Evolutionary conservation across 2,329 filamentous ascomycete species (phyloP), one percentile per base, ranked within the genome.

Genomic region (Fonsecaea nubica): DNA sequence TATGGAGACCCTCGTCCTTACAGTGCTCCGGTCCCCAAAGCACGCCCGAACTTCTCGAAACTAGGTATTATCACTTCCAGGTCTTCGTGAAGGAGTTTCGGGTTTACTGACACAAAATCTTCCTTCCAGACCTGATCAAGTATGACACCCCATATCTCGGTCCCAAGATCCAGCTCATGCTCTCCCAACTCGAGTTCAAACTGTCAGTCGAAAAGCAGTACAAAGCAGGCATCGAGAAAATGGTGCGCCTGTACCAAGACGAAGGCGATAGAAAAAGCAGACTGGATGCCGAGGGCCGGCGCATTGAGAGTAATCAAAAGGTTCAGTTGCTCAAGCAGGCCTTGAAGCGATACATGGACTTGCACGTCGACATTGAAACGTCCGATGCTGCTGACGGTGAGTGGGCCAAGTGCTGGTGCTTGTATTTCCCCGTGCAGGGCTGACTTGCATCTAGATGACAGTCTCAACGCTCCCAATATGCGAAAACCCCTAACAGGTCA

Each of bases 121-220:
- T 21, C 36, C 4, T 38, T 21, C 9, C 72, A 97, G 95, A 99
- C 80, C 84, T 99, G 70, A 97, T 99, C 82, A 98, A 98, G 87
- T 97, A 96, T 81, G 95, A 99, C 77, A 97, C 93, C 36, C 91
- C 92, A 18, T 92, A 97, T 78, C 89, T 99, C 69, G 95, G 95
- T 38, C 94, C 95, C 67, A 93, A 96, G 73, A 99, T 99, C 75
- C 95, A 99, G 82, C 91, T 98, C 75, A 99, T 99, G 95, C 84
- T 99, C 76, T 96, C 95, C 56, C 95, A 99, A 79, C 90, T 99
- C 70, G 93, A 98, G 80, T 99, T 99, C 84, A 99, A 99, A 82
- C 86, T 99, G 68, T 97, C 95, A 72, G 95, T 99, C 33, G 95
- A 99, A 79, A 96, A 97, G 77, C 95, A 99, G 80, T 99, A 99